Conservation (phyloP, 2,329 filamentous ascomycete species). For the Myriosclerotinia curreyana region DNA sequence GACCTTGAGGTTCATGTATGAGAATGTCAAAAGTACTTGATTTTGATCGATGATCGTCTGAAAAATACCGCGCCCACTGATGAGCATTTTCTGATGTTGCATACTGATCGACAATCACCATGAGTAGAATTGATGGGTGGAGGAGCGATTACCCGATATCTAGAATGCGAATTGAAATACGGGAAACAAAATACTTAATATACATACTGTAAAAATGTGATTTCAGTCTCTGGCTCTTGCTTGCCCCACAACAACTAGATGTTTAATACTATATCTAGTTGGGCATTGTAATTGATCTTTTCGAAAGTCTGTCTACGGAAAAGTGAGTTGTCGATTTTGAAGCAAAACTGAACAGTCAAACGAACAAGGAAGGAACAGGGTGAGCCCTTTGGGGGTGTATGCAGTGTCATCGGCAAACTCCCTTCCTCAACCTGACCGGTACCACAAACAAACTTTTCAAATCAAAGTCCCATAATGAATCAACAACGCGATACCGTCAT, state of each 20-base stretch:
- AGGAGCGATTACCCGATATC: background rate
- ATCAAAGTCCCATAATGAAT: background rate
- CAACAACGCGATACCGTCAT: background rate
- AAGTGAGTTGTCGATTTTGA: background rate
- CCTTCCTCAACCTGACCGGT: background rate
- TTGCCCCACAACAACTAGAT: background rate
- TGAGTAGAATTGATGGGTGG: background rate
- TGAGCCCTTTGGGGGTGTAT: background rate
- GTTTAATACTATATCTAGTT: too few relatives aligned
- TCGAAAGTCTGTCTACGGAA: background rate
- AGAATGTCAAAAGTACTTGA: too few relatives aligned
- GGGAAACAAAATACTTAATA: background rate
- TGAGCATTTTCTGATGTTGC: too few relatives aligned
- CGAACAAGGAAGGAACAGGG: background rate
- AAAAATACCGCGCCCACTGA: too few relatives aligned
- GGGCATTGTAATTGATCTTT: background rate
- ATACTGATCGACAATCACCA: too few relatives aligned
- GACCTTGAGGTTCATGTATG: too few relatives aligned
- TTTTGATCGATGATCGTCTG: too few relatives aligned
- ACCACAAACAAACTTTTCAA: background rate
- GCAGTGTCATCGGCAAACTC: background rate
- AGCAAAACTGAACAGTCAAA: background rate
- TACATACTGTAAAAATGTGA: too few relatives aligned
- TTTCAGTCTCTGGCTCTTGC: background rate
- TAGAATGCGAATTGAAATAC: background rate